Percentiles rank a stretch among this genome's conserved stretches.
Conservation (phyloP, 1,139 yeast genomes). For the Magnusiomyces ingens region DNA sequence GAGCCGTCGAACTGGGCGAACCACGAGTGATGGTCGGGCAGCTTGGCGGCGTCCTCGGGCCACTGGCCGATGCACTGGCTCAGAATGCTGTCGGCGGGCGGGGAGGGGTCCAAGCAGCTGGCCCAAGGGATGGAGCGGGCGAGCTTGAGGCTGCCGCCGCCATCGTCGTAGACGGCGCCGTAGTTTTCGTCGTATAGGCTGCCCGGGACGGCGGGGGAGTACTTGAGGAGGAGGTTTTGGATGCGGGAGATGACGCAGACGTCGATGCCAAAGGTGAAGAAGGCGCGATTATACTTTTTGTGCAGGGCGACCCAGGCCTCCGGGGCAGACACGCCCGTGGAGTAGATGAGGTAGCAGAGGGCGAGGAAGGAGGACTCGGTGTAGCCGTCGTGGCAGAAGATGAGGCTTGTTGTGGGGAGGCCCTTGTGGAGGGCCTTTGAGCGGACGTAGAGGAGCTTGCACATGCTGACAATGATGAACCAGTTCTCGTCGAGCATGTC, state of each 20-base stretch:
- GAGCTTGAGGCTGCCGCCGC: conserved; percentile 2
- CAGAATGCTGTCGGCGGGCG: background rate
- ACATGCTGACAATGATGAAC: conserved; percentile 24
- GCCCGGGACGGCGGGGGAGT: conserved; percentile 41
- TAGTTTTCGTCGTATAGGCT: conserved; percentile 12
- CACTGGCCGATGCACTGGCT: background rate
- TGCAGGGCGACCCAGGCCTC: conserved; percentile 56
- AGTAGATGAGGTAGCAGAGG: conserved; percentile 63
- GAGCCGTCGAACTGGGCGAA: conserved; percentile 43
- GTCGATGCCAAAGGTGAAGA: conserved; percentile 75
- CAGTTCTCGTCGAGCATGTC: conserved; percentile 23
- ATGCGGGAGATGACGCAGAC: conserved; percentile 56
- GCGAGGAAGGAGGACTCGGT: conserved; percentile 79
- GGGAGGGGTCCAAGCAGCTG: background rate
- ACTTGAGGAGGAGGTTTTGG: conserved; percentile 51
- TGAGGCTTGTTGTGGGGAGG: conserved; percentile 34
- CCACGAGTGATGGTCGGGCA: conserved; percentile 26
- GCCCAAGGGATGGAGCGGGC: conserved; percentile 4
- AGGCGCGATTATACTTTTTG: conserved; percentile 60
- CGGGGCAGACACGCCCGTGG: conserved; percentile 45
- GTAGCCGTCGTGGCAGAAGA: conserved; percentile 87
- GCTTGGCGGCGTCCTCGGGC: conserved; percentile 1
- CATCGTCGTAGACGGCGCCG: conserved; percentile 17
- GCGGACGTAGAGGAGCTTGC: conserved; percentile 32
- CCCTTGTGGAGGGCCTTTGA: conserved; percentile 21